Evolutionary conservation across 1,284 basidiomycete genomes (phyloP).

Genomic region (Cystobasidium pallidum): DNA sequence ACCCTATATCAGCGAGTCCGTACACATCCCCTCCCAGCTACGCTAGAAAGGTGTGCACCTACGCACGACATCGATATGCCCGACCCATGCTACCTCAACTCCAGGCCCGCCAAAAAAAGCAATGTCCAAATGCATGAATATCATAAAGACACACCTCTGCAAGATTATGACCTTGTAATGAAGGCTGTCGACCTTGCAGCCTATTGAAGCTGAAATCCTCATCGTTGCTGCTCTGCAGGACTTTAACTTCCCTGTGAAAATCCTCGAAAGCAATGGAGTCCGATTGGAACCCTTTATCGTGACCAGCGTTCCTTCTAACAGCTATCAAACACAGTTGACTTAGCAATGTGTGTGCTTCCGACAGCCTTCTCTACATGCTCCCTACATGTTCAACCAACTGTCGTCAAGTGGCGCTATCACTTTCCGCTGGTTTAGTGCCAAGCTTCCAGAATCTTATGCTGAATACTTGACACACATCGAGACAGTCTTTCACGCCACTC

Average conservation of each 20-base stretch:
- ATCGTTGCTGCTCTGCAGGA: constrained; percentile 20
- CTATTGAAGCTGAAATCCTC: neutral
- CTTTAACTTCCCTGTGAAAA: constrained; percentile 17
- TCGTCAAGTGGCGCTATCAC: constrained; percentile 3
- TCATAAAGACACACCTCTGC: constrained; percentile 13
- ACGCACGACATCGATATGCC: neutral
- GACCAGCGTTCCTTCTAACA: neutral
- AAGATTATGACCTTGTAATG: constrained; percentile 34
- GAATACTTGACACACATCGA: constrained; percentile 31
- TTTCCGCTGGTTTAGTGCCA: constrained; percentile 15
- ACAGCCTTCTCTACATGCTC: constrained; percentile 26
- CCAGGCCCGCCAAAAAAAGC: neutral
- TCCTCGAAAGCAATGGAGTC: constrained; percentile 33
- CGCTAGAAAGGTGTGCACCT: too few species aligned
- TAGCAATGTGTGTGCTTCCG: neutral
- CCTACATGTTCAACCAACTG: constrained; percentile 6
- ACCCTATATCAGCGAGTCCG: too few species aligned
- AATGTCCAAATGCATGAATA: constrained; percentile 13
- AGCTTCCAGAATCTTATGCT: constrained; percentile 19
- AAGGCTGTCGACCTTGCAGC: too few species aligned
- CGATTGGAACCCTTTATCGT: constrained; percentile 28
- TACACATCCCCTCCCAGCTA: too few species aligned
- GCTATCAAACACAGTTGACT: neutral
- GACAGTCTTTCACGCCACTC: neutral
- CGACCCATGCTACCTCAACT: constrained; percentile 21